These are phyloP conservation scores for Rossbeevera mucosa DNA, from an alignment of 768 basidiomycete genomes.

Conservation along the genomic window DNA sequence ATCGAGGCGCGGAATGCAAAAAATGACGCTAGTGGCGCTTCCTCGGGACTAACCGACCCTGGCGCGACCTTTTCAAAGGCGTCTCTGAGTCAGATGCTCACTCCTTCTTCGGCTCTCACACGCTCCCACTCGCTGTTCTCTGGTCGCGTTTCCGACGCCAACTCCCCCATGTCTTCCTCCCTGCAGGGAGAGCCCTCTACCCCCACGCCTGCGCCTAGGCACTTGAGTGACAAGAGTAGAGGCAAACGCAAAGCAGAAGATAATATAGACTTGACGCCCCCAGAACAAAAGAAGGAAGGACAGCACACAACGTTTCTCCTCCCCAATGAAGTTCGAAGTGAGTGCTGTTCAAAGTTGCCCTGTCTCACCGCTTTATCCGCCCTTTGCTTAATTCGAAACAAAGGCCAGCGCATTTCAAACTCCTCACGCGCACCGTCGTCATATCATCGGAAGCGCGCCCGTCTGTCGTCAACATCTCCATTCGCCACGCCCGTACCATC, in stretches of 20 bases:
- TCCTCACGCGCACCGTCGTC: constrained; percentile 66
- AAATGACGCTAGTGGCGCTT: constrained; percentile 15
- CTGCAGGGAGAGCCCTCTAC: constrained; percentile 28
- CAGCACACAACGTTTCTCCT: constrained; percentile 60
- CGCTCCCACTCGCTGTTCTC: constrained; percentile 16
- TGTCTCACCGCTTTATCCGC: constrained; percentile 21
- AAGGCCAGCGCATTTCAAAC: constrained; percentile 53
- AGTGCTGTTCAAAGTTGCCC: constrained; percentile 26
- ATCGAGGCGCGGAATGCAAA: constrained; percentile 17
- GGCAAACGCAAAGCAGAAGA: constrained; percentile 77
- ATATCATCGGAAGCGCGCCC: constrained; percentile 66
- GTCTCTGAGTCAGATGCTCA: constrained; percentile 4
- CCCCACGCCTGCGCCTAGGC: constrained; percentile 31
- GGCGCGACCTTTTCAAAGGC: constrained; percentile 7
- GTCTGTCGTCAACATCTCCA: constrained; percentile 43
- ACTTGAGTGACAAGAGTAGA: constrained; percentile 35
- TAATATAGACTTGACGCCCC: constrained; percentile 63
- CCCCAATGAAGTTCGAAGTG: constrained; percentile 52
- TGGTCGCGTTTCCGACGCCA: constrained; percentile 7
- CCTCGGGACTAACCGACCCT: constrained; percentile 17
- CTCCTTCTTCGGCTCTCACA: constrained; percentile 17
- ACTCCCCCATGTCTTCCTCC: constrained; percentile 12
- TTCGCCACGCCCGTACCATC: constrained; percentile 31
- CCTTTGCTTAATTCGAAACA: constrained; percentile 21
- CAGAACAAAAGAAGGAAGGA: constrained; percentile 50